These are phyloP conservation scores for Lodderomyces margitis DNA, from an alignment of 1,139 yeast genomes.

Conservation along the genomic window DNA sequence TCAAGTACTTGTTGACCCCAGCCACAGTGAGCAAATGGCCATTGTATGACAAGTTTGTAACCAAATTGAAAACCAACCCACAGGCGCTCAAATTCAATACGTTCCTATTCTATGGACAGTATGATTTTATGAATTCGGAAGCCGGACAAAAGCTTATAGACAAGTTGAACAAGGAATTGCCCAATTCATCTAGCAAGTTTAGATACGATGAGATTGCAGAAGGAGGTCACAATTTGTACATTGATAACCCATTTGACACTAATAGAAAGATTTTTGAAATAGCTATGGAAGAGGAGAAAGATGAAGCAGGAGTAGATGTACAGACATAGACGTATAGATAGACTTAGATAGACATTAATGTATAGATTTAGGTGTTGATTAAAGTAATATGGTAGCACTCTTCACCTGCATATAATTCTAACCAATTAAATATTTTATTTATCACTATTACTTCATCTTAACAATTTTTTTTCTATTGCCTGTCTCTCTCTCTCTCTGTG, in stretches of 20 bases:
- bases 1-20: conserved; percentile 65
- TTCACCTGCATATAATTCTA: conserved; percentile 6
- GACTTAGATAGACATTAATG: not conserved
- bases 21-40: conserved; percentile 80
- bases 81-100: conserved; percentile 36
- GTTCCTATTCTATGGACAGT: conserved; percentile 72
- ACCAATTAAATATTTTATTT: conserved; percentile 14
- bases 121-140: conserved; percentile 80
- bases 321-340: not conserved
- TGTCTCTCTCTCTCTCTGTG: no score
- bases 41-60: conserved; percentile 57
- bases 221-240: conserved; percentile 48
- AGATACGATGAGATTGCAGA: conserved; percentile 31
- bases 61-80: conserved; percentile 20
- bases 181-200: conserved; percentile 9
- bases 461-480: no score
- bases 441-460: conserved; percentile 10
- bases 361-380: not conserved
- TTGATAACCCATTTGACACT: conserved; percentile 54
- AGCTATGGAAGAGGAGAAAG: conserved; percentile 10
- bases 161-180: conserved; percentile 25
- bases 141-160: conserved; percentile 62
- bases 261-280: conserved; percentile 33
- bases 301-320: not conserved
- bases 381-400: not conserved